Evolutionary conservation across 2,329 filamentous ascomycete species (phyloP).

Genomic region (Saccharata proteae): DNA sequence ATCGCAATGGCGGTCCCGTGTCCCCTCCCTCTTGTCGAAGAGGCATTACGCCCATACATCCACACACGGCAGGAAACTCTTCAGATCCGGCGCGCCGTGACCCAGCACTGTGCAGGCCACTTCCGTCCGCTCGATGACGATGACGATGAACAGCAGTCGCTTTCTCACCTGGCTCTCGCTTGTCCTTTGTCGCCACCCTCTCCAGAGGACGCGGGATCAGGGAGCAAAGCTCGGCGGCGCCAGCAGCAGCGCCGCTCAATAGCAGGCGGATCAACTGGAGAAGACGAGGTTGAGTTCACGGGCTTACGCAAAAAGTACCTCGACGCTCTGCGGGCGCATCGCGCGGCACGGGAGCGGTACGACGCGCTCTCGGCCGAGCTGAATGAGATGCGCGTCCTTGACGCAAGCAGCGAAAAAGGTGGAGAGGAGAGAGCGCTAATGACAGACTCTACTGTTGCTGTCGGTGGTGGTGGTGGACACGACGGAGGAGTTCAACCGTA

Average conservation of each 20-base stretch:
- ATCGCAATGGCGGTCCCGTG: no score
- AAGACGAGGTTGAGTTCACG: slow-evolving; percentile 31
- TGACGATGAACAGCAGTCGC: no score
- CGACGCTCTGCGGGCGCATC: slow-evolving; percentile 31
- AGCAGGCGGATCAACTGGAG: no score
- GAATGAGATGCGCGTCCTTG: slow-evolving; percentile 19
- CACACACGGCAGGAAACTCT: slow-evolving; percentile 24
- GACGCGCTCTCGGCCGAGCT: slow-evolving; percentile 21
- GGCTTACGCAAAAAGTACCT: slow-evolving; percentile 33
- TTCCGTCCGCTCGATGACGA: no score
- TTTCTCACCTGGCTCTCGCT: slow-evolving; percentile 21
- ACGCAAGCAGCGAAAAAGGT: slow-evolving; percentile 15
- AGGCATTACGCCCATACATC: slow-evolving; percentile 23
- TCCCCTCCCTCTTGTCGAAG: slow-evolving; percentile 25
- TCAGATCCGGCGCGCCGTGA: slow-evolving; percentile 22
- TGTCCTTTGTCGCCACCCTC: slow-evolving; percentile 19
- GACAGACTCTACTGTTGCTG: no score
- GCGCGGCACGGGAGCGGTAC: slow-evolving; percentile 28
- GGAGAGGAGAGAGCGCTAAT: slow-evolving; percentile 17
- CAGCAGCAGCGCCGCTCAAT: no score
- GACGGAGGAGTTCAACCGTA: slow-evolving; percentile 23
- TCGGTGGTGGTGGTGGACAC: no score
- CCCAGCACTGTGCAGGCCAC: slow-evolving; percentile 23
- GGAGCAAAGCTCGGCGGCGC: not conserved
- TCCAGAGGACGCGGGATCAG: no score